These are phyloP conservation scores for Penicillium sp. DNA, from an alignment of 2,329 filamentous ascomycete species.

Conservation along the genomic window DNA sequence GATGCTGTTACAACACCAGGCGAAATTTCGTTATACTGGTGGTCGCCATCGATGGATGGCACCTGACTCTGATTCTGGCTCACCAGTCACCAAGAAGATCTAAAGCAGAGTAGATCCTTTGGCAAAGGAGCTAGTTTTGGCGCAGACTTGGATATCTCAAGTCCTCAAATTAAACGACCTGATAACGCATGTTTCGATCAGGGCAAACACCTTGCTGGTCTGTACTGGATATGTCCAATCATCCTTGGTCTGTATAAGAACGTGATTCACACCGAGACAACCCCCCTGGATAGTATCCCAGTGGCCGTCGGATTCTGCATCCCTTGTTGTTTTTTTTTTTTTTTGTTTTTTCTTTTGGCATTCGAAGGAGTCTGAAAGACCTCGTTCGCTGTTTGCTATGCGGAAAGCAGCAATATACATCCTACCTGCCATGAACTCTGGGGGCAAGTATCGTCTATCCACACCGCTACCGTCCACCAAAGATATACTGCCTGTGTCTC, in stretches of 20 bases:
- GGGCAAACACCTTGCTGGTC: not conserved
- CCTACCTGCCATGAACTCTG: constrained; percentile 1
- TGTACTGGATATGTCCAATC: constrained; percentile 8
- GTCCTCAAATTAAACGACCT: constrained; percentile 2
- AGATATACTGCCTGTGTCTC: not conserved
- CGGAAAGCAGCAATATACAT: constrained; percentile 3
- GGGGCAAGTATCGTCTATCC: constrained; percentile 4
- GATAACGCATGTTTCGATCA: constrained; percentile 11
- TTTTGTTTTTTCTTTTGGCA: not conserved
- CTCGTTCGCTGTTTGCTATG: not conserved
- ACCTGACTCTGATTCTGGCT: too few relatives aligned
- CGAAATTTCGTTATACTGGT: not conserved
- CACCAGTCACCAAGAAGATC: constrained; percentile 3
- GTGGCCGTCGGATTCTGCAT: not conserved
- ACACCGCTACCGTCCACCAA: not conserved
- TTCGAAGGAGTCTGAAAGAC: not conserved
- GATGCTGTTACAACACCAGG: not conserved
- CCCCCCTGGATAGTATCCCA: constrained; percentile 5
- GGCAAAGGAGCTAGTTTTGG: constrained; percentile 14
- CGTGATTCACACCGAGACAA: constrained; percentile 4
- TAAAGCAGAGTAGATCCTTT: constrained; percentile 13
- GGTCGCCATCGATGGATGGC: too few relatives aligned
- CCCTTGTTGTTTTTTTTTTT: too few relatives aligned
- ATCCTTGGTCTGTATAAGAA: constrained; percentile 8
- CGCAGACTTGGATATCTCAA: constrained; percentile 13